Percentiles rank a stretch among this genome's conserved stretches.
phyloP scores from a whole-genome alignment of 2,329 filamentous ascomycete genomes.

The Penicillium capsulatum region DNA sequence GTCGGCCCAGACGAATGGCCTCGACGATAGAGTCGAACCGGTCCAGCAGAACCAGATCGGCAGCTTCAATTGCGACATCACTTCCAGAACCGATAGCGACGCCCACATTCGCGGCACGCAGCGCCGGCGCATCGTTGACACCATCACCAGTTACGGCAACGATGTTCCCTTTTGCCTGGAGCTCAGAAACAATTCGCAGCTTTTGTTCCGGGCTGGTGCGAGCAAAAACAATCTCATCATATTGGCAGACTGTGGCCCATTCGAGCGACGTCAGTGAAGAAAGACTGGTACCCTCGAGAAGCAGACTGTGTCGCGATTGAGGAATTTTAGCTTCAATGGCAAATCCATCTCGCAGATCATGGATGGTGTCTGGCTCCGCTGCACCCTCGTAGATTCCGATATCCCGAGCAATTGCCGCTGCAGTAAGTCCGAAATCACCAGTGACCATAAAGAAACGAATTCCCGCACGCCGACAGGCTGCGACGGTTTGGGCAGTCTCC shows the following conservation, averaged over 20 bases:
- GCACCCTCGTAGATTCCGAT: conserved; percentile 43
- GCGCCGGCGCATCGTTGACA: conserved; percentile 36
- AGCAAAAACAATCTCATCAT: conserved; percentile 50
- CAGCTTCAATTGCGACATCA: conserved; percentile 41
- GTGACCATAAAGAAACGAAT: conserved; percentile 45
- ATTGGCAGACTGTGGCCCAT: conserved; percentile 61
- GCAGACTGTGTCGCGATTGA: conserved; percentile 49
- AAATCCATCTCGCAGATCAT: conserved; percentile 45
- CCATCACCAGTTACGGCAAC: conserved; percentile 43
- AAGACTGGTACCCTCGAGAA: conserved; percentile 64
- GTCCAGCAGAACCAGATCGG: conserved; percentile 38
- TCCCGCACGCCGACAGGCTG: conserved; percentile 34
- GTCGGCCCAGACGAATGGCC: conserved; percentile 30
- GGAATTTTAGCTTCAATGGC: conserved; percentile 17
- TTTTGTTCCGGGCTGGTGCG: conserved; percentile 45
- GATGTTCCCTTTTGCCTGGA: conserved; percentile 36
- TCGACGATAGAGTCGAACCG: conserved; percentile 34
- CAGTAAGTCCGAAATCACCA: conserved; percentile 42
- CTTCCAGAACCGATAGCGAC: conserved; percentile 37
- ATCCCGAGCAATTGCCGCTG: conserved; percentile 39
- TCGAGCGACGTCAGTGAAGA: conserved; percentile 62
- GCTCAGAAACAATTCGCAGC: conserved; percentile 41
- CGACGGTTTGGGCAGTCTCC: conserved; percentile 34
- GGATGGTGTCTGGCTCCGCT: conserved; percentile 52
- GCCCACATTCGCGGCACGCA: conserved; percentile 32